Base-by-base conservation (phyloP, 768 basidiomycete species). In the Lactarius evosmus region DNA sequence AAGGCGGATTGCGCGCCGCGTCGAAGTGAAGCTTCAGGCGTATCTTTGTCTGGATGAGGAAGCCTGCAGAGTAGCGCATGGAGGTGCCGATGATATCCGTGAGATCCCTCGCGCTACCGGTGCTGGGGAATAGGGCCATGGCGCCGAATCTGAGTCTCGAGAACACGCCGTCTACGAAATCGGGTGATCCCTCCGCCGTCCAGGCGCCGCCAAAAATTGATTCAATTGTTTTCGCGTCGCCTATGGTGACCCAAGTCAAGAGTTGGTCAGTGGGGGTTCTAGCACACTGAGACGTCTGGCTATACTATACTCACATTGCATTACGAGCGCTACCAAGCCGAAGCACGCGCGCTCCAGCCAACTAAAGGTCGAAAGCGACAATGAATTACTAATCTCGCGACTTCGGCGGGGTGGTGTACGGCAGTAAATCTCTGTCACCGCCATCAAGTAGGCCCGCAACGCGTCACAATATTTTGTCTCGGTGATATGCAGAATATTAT, bases 311-410 rank as follows among this genome's bases (percentile, higher is more conserved):
- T 22, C 38, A 65, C 63, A 55, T 50, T 60, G 59, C 30, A 60
- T 60, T 7, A 56, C 16, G n/a, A 65, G 29, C n/a, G 63, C 54
- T 29, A 22, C 17, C 14, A 65, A 6, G 49, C 59, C 30, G 19
- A 65, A 65, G 32, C 59, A 60, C 33, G 32, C 36, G 22, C 54
- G 58, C 32, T 65, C 63, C 19, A 50, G 11, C 54, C 58, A 56
- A 27, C 12, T 17, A 22, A 50, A 56, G 16, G 56, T 46, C 19
- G 46, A 60, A 3, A 25, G 2, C 7, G 17, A 0, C 27, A 9
- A 51, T 2, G 25, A 12, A 4, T 32, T 22, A 53, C 2, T 29
- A 53, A 22, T 8, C 8, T 33, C 7, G 27, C 17, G 32, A 27
- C 49, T 9, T 50, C 2, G 27, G 12, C 2, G 33, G 1, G 7